A percentile compares a stretch with the other conserved stretches of the same genome.
Evolutionary conservation across 176 grass and related monocot species (phyloP).

Genomic region (Neostapfia colusana): DNA sequence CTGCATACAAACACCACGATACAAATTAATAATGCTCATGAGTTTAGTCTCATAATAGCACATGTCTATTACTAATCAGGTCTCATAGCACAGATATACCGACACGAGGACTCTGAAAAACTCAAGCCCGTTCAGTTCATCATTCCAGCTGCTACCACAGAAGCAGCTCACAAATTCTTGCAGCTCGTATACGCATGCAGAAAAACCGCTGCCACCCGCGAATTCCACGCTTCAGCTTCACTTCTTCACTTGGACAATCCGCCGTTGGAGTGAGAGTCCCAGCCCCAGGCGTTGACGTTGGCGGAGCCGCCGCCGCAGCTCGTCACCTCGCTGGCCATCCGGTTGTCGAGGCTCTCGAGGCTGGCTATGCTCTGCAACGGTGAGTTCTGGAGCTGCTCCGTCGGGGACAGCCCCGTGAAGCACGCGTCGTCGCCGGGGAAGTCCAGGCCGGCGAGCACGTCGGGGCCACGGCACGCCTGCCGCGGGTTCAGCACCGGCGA

Average conservation of each 20-base stretch:
- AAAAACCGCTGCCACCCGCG: not conserved
- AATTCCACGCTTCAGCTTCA: not conserved
- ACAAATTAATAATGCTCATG: not conserved
- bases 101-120: conserved; percentile 54
- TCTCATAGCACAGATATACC: conserved; percentile 23
- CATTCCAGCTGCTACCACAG: conserved; percentile 5
- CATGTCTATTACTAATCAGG: not conserved
- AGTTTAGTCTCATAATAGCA: conserved; percentile 31
- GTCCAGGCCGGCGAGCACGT: conserved; percentile 54
- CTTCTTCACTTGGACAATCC: conserved; percentile 52
- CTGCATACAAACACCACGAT: not conserved
- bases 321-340: conserved; percentile 42
- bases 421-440: conserved; percentile 59
- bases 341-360: conserved; percentile 51
- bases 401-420: conserved; percentile 53
- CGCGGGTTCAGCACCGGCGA: conserved; percentile 53
- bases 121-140: conserved; percentile 45
- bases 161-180: conserved; percentile 1
- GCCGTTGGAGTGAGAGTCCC: conserved; percentile 47
- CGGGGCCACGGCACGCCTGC: conserved; percentile 43
- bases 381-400: conserved; percentile 63
- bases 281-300: conserved; percentile 40
- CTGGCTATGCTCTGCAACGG: conserved; percentile 57
- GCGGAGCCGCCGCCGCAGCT: conserved; percentile 37
- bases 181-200: not conserved